phyloP scores from a whole-genome alignment of 2,329 filamentous ascomycete genomes.

The Arthrobotrys megalospora region DNA sequence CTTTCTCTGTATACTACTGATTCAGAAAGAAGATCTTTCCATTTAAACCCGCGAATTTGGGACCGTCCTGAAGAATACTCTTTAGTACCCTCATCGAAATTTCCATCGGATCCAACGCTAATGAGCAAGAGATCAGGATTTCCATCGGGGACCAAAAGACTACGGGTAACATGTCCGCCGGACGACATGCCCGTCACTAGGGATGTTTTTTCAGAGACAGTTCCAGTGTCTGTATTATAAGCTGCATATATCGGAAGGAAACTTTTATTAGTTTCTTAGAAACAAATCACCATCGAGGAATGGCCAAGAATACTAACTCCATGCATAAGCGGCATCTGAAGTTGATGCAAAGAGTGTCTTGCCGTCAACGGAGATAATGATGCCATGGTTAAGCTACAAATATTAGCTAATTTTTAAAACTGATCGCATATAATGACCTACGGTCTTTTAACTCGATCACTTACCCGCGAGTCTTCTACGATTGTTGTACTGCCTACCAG shows the following conservation, averaged over 20 bases:
- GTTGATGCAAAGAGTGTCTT: constrained; percentile 66
- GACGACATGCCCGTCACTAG: constrained; percentile 75
- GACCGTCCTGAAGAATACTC: constrained; percentile 73
- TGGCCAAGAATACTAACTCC: constrained; percentile 27
- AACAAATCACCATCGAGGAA: background rate
- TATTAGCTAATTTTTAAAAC: background rate
- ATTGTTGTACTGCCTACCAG: constrained; percentile 22
- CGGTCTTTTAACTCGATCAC: background rate
- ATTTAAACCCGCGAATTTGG: constrained; percentile 77
- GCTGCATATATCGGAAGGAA: constrained; percentile 1
- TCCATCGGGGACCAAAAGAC: constrained; percentile 75
- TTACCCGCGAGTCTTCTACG: constrained; percentile 28
- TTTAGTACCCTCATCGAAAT: constrained; percentile 74
- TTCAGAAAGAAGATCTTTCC: constrained; percentile 68
- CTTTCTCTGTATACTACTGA: constrained; percentile 70
- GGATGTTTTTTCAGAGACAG: constrained; percentile 69
- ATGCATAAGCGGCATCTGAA: constrained; percentile 32
- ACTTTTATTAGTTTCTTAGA: background rate
- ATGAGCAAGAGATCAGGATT: constrained; percentile 74
- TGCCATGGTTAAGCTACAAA: constrained; percentile 73
- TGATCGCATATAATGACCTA: background rate
- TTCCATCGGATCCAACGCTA: constrained; percentile 76
- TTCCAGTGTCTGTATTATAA: constrained; percentile 66
- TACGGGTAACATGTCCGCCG: constrained; percentile 77
- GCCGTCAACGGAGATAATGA: constrained; percentile 72